Base-by-base conservation (phyloP, 2,329 filamentous ascomycete genomes). In the Colletotrichum caudatum region DNA sequence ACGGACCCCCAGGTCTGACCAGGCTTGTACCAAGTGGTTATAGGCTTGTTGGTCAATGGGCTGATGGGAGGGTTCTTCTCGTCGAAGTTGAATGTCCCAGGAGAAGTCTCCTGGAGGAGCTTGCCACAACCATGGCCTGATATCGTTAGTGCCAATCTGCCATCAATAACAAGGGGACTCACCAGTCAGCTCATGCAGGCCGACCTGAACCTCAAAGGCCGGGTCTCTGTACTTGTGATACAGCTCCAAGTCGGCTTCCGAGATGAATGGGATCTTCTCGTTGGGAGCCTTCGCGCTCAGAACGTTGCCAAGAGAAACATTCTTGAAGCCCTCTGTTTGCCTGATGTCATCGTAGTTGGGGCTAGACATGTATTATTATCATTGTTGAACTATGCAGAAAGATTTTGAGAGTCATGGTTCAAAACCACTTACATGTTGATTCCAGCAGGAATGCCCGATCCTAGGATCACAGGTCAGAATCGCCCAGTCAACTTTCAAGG, bases 1-100 rank as follows among this genome's bases (percentile, higher is more conserved):
- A 97, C 94, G 6, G 92, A 94, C 67, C 94, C 93, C 95, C 95
- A 98, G 0, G 95, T 98, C 82, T 98, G 94, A 3, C 94, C 94
- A 2, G 94, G 94, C 82, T 96, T 97, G 85, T 98, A 98, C 91
- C 93, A 98, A 1, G 92, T 94, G 2, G 88, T 89, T 59, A 98
- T 86, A 1, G 93, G 93, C 81, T 95, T 92, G 72, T 89, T 87
- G 6, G 90, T 93, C 51, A 98, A 82, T 0, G 95, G 95, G 77
- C 90, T 97, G 63, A 94, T 83, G 0, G 95, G 95, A 9, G 93
- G 94, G 78, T 94, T 93, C 73, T 90, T 84, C 70, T 90, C 85
- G 79, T 98, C 93, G 78, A 98, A 98, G 84, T 98, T 98, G 86
- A 89, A 98, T 54, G 89, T 85, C 14, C 94, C 94, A 1, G 92